Evolutionary conservation across 129 eudicot species (phyloP).

Genomic region (Deinandra increscens): DNA sequence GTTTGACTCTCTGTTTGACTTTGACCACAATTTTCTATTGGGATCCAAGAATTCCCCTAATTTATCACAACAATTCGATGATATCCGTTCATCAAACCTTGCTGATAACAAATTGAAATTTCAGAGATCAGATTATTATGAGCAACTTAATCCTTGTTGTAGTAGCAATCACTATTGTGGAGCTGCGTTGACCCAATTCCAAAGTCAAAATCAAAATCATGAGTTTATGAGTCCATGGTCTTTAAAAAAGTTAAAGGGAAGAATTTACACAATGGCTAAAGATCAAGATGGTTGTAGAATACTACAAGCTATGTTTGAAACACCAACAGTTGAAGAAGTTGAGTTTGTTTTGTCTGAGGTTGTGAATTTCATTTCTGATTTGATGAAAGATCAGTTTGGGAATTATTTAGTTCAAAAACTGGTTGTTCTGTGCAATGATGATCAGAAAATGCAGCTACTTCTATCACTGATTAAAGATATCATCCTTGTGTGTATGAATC

Average conservation of each 20-base stretch:
- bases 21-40: too few species aligned
- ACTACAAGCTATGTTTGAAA: slow-evolving; percentile 40
- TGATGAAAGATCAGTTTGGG: slow-evolving; percentile 65
- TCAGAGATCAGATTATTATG: slow-evolving; percentile 11
- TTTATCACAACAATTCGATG: too few species aligned
- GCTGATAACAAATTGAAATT: slow-evolving; percentile 8
- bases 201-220: slow-evolving; percentile 13
- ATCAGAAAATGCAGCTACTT: slow-evolving; percentile 54
- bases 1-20: slow-evolving; percentile 19
- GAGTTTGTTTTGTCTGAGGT: slow-evolving; percentile 51
- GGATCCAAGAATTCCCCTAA: too few species aligned
- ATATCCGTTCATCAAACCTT: slow-evolving; percentile 2
- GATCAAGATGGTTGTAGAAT: slow-evolving; percentile 47
- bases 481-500: slow-evolving; percentile 44
- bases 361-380: slow-evolving; percentile 36
- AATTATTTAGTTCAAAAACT: slow-evolving; percentile 54
- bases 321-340: slow-evolving; percentile 39
- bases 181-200: background rate
- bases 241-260: slow-evolving; percentile 44
- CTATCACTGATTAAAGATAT: slow-evolving; percentile 37
- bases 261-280: slow-evolving; percentile 40
- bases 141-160: background rate
- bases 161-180: background rate
- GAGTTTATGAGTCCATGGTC: slow-evolving; percentile 12
- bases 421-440: slow-evolving; percentile 46